These are phyloP conservation scores for Suillus variegatus DNA, from an alignment of 768 basidiomycete species.

Conservation along the genomic window DNA sequence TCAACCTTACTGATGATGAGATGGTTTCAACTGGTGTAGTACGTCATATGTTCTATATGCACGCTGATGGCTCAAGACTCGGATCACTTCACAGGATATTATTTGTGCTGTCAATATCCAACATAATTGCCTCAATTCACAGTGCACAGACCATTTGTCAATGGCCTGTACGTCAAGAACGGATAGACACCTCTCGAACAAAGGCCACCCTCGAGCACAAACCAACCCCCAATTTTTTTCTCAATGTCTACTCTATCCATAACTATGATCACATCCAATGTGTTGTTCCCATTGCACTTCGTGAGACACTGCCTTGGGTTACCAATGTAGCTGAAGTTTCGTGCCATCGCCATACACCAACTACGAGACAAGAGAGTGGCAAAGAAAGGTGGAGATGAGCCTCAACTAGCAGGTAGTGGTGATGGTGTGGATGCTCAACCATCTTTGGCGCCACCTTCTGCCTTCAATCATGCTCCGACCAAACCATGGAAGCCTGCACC, in stretches of 20 bases:
- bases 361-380: background rate
- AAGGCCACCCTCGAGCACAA: conserved; percentile 9
- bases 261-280: conserved; percentile 5
- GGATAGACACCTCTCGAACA: conserved; percentile 12
- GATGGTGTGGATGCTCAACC: background rate
- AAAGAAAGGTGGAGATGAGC: background rate
- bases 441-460: background rate
- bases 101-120: conserved; percentile 24
- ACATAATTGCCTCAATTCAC: conserved; percentile 17
- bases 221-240: conserved; percentile 5
- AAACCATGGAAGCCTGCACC: background rate
- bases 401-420: background rate
- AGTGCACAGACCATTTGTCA: background rate
- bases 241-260: conserved; percentile 14
- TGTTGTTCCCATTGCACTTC: background rate
- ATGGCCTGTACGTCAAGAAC: conserved; percentile 11
- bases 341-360: background rate
- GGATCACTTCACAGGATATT: conserved; percentile 12
- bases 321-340: conserved; percentile 2
- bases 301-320: background rate
- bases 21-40: too few species aligned
- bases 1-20: background rate
- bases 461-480: background rate
- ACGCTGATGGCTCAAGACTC: too few species aligned
- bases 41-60: too few species aligned